Evolutionary conservation across 2,329 filamentous ascomycete genomes (phyloP).

Genomic region (Fusarium floridanum): DNA sequence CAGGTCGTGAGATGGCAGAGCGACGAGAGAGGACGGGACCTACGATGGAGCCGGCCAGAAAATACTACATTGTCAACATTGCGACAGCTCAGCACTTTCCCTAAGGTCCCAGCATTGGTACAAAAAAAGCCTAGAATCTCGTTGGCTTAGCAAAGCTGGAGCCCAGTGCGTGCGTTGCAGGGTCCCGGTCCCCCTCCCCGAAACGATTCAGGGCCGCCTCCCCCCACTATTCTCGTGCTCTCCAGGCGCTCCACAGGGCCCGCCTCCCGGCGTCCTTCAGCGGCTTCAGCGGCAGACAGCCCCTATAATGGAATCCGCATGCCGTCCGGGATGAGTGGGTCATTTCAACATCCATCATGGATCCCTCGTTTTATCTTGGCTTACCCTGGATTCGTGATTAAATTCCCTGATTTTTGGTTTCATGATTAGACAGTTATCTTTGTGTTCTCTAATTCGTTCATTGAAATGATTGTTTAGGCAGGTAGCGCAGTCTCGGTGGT

Average conservation of each 20-base stretch:
- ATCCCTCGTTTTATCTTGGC: not conserved
- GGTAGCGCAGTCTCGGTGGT: not conserved
- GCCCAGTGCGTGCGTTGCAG: not conserved
- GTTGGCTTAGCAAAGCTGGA: conserved; percentile 25
- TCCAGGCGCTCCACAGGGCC: conserved; percentile 9
- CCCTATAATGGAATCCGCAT: conserved; percentile 16
- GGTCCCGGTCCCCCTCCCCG: not conserved
- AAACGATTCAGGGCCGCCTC: conserved; percentile 9
- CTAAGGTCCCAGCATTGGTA: not conserved
- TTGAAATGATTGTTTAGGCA: not conserved
- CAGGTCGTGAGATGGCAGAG: conserved; percentile 23
- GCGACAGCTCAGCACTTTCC: conserved; percentile 39
- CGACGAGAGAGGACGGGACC: conserved; percentile 24
- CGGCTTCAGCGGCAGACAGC: conserved; percentile 16
- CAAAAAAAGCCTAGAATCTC: conserved; percentile 15
- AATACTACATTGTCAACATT: conserved; percentile 42
- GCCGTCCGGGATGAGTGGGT: not conserved
- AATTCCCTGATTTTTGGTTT: not conserved
- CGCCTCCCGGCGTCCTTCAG: conserved; percentile 5
- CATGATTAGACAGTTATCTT: not conserved
- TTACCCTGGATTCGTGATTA: conserved; percentile 1
- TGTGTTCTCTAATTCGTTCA: not conserved
- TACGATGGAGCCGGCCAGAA: conserved; percentile 21
- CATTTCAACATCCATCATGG: not conserved
- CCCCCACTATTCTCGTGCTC: conserved; percentile 10